Evolutionary conservation across 768 basidiomycete species (phyloP), one percentile per base, ranked within the genome.

Genomic region (Albatrellus ellisii): DNA sequence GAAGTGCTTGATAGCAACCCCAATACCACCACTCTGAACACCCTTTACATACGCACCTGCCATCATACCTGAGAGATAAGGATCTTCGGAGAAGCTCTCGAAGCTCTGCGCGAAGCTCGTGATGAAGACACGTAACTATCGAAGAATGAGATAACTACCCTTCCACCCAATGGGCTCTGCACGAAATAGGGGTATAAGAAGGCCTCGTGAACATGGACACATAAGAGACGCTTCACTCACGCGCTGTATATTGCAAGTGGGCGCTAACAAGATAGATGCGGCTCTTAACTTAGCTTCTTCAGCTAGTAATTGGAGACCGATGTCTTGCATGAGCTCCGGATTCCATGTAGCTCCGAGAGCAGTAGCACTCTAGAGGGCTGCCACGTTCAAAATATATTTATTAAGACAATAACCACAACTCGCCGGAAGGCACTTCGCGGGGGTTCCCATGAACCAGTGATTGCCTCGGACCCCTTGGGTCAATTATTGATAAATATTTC

Each of bases 171-270:
- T 18, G 81, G 81, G 52, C 67, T 80, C 77, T 79, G 32, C 36
- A 26, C 3, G 21, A 35, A 33, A 17, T 26, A 1, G 20, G 22
- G 46, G 28, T 32, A 10, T 15, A 1, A 41, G 4, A 33, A 10
- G 41, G 9, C 14, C n/a, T 21, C 26, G 9, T 21, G 35, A 41
- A 18, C 42, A 17, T 32, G 7, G 22, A 29, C 37, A 32, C 38
- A 50, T 36, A 22, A 46, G 28, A 18, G 26, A 6, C 5, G 11
- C 27, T 8, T 20, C n/a, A 56, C 61, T 47, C 56, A 75, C 82
- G 25, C 87, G 72, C 58, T 87, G 86, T 38, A 85, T 86, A 55
- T 90, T 89, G 55, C 80, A 82, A 0, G 86, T 89, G 0, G 86
- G 87, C 0, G 77, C 87, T 14, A 88, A 70, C 24, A 86, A 63